phyloP scores from a whole-genome alignment of 2,329 filamentous ascomycete species.

The Delphinella strobiligena region DNA sequence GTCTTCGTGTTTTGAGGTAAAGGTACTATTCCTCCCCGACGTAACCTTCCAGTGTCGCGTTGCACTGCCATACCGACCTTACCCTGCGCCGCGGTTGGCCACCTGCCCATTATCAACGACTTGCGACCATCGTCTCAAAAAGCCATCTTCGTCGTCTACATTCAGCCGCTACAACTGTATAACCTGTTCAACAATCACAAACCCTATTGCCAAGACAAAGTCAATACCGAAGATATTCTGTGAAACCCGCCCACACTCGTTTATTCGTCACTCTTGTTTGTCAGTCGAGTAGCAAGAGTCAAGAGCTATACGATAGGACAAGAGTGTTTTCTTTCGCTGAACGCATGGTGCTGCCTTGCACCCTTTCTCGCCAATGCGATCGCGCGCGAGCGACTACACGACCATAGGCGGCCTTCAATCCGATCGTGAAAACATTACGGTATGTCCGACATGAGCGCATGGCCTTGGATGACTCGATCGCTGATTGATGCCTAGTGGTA shows the following conservation, averaged over 20 bases:
- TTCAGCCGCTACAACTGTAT: too few relatives aligned
- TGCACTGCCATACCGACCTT: neutral
- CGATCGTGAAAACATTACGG: conserved; percentile 11
- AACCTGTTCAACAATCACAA: too few relatives aligned
- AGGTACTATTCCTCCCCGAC: too few relatives aligned
- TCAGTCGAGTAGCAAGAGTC: neutral
- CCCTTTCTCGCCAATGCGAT: neutral
- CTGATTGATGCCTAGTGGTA: conserved; percentile 28
- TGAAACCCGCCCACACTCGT: too few relatives aligned
- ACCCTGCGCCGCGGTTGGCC: too few relatives aligned
- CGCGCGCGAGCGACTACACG: conserved; percentile 16
- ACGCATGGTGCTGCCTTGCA: neutral
- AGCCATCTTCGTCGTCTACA: too few relatives aligned
- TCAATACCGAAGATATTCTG: too few relatives aligned
- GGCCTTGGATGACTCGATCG: neutral
- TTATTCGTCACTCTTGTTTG: neutral
- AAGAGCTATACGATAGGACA: neutral
- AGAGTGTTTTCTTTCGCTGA: too few relatives aligned
- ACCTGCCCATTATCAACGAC: too few relatives aligned
- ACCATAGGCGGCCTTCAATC: conserved; percentile 15
- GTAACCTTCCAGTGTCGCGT: neutral
- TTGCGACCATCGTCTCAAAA: too few relatives aligned
- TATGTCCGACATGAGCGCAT: neutral
- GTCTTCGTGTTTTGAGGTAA: too few relatives aligned
- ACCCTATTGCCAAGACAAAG: too few relatives aligned